A percentile compares a stretch with the other conserved stretches of the same genome.
Conservation (phyloP, 2,329 filamentous ascomycete species). For the Aspergillus sojae region DNA sequence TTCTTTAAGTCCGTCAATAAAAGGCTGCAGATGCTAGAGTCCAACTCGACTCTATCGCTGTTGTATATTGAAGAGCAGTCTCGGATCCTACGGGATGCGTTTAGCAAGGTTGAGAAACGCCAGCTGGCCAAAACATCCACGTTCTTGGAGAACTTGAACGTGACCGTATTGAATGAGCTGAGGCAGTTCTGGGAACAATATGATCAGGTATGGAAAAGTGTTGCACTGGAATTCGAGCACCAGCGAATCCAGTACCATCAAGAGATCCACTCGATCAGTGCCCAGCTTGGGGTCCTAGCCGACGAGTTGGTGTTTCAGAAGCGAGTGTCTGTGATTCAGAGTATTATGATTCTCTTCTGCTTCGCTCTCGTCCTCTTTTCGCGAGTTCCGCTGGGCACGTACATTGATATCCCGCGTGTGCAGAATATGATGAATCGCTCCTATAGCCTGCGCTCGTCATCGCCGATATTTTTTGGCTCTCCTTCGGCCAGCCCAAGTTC, state of each 20-base stretch:
- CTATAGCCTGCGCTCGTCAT: slow-evolving; percentile 44
- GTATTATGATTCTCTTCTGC: slow-evolving; percentile 81
- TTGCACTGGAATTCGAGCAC: slow-evolving; percentile 84
- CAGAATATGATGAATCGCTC: slow-evolving; percentile 51
- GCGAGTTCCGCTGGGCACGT: slow-evolving; percentile 44
- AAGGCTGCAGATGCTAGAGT: slow-evolving; percentile 84
- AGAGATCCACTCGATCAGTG: slow-evolving; percentile 79
- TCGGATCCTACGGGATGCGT: slow-evolving; percentile 81
- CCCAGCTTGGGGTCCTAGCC: slow-evolving; percentile 82
- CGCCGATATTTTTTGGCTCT: slow-evolving; percentile 35
- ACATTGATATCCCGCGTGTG: slow-evolving; percentile 50
- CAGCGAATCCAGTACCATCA: slow-evolving; percentile 82
- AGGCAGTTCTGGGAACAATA: slow-evolving; percentile 80
- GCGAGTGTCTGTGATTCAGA: slow-evolving; percentile 90
- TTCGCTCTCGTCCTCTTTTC: slow-evolving; percentile 83
- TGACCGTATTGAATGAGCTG: slow-evolving; percentile 80
- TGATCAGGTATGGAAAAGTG: slow-evolving; percentile 95
- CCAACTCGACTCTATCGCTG: slow-evolving; percentile 87
- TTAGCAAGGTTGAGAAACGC: slow-evolving; percentile 81
- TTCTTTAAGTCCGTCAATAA: slow-evolving; percentile 98
- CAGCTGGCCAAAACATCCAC: slow-evolving; percentile 80
- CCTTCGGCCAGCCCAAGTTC: slow-evolving; percentile 42
- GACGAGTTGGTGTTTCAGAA: slow-evolving; percentile 86
- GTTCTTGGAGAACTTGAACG: slow-evolving; percentile 84
- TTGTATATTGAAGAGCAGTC: slow-evolving; percentile 98